Evolutionary conservation across 192 early-diverging fungal genomes (phyloP).

Genomic region (Spizellomyces punctatus): DNA sequence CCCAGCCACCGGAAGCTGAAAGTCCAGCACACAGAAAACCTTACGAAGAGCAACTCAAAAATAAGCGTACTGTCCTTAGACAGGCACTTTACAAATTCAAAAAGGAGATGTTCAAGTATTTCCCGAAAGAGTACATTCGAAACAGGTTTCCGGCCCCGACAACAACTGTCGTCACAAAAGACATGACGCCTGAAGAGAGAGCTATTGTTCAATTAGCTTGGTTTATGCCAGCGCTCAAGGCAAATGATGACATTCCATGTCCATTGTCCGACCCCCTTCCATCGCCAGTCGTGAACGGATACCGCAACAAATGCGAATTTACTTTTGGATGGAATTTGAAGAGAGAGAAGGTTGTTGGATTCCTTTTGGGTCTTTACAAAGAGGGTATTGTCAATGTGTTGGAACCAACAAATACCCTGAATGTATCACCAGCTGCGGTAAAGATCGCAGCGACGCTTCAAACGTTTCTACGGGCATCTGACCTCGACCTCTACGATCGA

Average conservation of each 20-base stretch:
- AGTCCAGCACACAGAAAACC: slow-evolving; percentile 9
- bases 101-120: slow-evolving; percentile 32
- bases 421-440: slow-evolving; percentile 54
- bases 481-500: slow-evolving; percentile 47
- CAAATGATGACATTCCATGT: slow-evolving; percentile 31
- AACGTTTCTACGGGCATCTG: slow-evolving; percentile 34
- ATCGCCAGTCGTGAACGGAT: slow-evolving; percentile 63
- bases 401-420: slow-evolving; percentile 17
- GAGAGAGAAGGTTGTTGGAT: slow-evolving; percentile 61
- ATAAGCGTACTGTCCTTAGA: slow-evolving; percentile 47
- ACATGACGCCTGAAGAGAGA: slow-evolving; percentile 38
- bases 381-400: slow-evolving; percentile 62
- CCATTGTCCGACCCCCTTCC: slow-evolving; percentile 30
- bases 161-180: slow-evolving; percentile 5
- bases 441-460: slow-evolving; percentile 52
- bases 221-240: slow-evolving; percentile 1
- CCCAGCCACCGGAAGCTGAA: too few relatives aligned
- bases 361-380: slow-evolving; percentile 66
- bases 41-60: slow-evolving; percentile 62
- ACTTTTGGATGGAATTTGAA: slow-evolving; percentile 63
- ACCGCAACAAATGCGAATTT: slow-evolving; percentile 82
- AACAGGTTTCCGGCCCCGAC: neutral
- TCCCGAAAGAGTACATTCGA: slow-evolving; percentile 36
- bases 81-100: slow-evolving; percentile 44
- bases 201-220: slow-evolving; percentile 17